Percentiles rank a stretch among this genome's conserved stretches.
These are phyloP conservation scores for Pythium grandisporangium DNA, from an alignment of 352 stramenopile species.

Conservation along the genomic window DNA sequence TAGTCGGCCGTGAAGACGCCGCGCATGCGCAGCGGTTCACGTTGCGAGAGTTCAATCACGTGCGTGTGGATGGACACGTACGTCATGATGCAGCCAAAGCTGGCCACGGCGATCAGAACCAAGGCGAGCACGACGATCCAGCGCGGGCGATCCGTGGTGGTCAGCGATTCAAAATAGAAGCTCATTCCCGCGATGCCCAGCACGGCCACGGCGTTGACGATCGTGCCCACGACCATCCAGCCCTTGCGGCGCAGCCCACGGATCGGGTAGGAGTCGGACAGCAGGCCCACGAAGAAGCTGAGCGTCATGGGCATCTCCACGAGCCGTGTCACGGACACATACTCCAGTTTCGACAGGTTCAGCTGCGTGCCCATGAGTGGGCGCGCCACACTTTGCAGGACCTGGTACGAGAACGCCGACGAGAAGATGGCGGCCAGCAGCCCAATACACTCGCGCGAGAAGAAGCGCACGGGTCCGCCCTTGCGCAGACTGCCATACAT, in stretches of 20 bases:
- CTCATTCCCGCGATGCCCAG: constrained; percentile 47
- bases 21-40: constrained; percentile 44
- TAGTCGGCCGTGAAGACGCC: constrained; percentile 49
- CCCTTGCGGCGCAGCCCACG: constrained; percentile 83
- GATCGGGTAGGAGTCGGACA: constrained; percentile 89
- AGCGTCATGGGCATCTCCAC: constrained; percentile 84
- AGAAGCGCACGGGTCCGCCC: constrained; percentile 39
- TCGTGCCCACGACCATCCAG: constrained; percentile 85
- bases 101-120: constrained; percentile 29
- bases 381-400: constrained; percentile 32
- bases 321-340: constrained; percentile 35
- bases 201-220: constrained; percentile 50
- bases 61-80: constrained; percentile 55
- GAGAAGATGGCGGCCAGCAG: constrained; percentile 55
- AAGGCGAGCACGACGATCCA: constrained; percentile 25
- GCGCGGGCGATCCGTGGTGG: constrained; percentile 14
- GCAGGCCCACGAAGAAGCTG: constrained; percentile 84
- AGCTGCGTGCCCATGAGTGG: constrained; percentile 51
- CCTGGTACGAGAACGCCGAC: constrained; percentile 61
- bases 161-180: constrained; percentile 25
- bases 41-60: constrained; percentile 53
- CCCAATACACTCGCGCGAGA: constrained; percentile 52
- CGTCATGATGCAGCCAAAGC: constrained; percentile 55
- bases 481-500: constrained; percentile 61
- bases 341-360: constrained; percentile 25